Base-by-base conservation (phyloP, 2,329 filamentous ascomycete species). In the Hypoxylon sp. region DNA sequence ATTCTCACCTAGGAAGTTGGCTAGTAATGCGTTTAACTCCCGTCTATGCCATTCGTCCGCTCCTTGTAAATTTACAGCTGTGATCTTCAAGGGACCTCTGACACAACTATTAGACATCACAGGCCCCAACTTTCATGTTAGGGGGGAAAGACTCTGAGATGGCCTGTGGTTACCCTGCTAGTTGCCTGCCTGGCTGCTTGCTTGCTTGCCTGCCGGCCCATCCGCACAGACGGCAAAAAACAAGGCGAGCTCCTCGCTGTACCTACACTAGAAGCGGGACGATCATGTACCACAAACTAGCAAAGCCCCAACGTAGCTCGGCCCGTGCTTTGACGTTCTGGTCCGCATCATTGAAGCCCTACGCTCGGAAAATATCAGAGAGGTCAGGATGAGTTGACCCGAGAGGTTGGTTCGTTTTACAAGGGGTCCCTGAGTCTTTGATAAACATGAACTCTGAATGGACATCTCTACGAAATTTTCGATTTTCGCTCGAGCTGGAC, bases 161-260 rank as follows among this genome's bases (percentile, higher is more conserved):
- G 62, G 55, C 52, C 35, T 63, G 52, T 65, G 60, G 39, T 57
- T 52, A 59, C 62, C 65, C 66, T 68, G 66, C 57, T 44, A 44
- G 17, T 22, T 44, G 33, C 31, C 14, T 56, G 24, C 24, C 42
- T 24, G 26, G 26, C 26, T 60, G 14, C 19, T 26, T 13, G 17
- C 39, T 37, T 44, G 39, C 29, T 57, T 61, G 37, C 52, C 62
- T 51, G 57, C 53, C 58, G 57, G 48, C n/a, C 42, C 29, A 59
- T 62, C 63, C 66, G 66, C 66, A 68, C 66, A 44, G 66, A 68
- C 66, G 14, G 33, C 5, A 56, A 63, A 66, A 66, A 67, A 61
- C 55, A 67, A 61, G 55, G 62, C 55, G 26, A 48, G 46, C 39
- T 11, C 39, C 39, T 57, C n/a, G 39, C 51, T 37, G 35, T 44